Conservation (phyloP, 768 basidiomycete species). For the Podaxis sp. region DNA sequence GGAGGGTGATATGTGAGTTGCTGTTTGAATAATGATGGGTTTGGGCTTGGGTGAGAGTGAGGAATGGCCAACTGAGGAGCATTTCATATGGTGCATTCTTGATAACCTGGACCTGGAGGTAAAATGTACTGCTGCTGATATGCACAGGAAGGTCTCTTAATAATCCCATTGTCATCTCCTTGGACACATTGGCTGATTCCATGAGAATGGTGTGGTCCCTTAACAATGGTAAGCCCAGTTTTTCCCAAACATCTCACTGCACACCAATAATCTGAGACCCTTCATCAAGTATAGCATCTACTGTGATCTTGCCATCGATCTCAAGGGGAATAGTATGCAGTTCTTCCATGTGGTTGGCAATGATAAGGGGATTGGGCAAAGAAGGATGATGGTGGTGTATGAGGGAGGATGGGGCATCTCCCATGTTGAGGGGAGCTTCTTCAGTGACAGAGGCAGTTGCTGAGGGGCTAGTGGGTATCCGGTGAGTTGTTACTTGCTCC, state of each 20-base stretch:
- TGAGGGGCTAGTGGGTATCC: not conserved
- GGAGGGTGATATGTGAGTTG: constrained; percentile 10
- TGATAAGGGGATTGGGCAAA: not conserved
- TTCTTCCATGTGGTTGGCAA: constrained; percentile 15
- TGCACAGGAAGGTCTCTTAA: constrained; percentile 11
- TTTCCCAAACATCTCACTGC: constrained; percentile 12
- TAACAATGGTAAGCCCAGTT: constrained; percentile 2
- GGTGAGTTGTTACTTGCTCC: constrained; percentile 1
- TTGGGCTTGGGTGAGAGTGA: constrained; percentile 8
- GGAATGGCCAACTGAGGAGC: constrained; percentile 19
- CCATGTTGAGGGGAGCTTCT: not conserved
- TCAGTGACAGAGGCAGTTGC: not conserved
- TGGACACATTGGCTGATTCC: constrained; percentile 16
- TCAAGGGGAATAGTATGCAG: constrained; percentile 5
- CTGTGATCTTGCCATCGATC: not conserved
- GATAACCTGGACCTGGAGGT: constrained; percentile 21
- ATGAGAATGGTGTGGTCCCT: constrained; percentile 14
- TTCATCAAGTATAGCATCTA: not conserved
- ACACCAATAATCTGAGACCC: constrained; percentile 12
- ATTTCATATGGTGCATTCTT: constrained; percentile 21
- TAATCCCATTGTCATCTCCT: constrained; percentile 12
- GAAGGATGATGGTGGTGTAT: not conserved
- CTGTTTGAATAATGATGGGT: too few relatives aligned
- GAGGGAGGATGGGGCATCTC: not conserved
- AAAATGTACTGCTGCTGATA: constrained; percentile 18